phyloP scores from a whole-genome alignment of 352 stramenopile genomes.

The Globisporangium echinulatum region DNA sequence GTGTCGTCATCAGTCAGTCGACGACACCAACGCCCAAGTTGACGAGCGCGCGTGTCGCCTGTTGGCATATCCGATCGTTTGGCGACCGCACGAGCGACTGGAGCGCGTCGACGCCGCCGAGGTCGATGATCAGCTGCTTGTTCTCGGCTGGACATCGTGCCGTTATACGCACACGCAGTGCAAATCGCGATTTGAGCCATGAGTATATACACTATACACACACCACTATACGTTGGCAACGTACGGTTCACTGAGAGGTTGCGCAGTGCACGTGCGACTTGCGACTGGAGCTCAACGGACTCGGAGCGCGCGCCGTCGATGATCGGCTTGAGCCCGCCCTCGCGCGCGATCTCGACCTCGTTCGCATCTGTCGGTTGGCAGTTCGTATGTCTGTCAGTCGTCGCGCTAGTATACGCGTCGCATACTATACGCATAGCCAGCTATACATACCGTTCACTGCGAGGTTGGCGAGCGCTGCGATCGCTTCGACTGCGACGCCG shows the following conservation, averaged over 20 bases:
- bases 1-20: slow-evolving; percentile 24
- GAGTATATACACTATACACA: background rate
- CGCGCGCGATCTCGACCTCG: slow-evolving; percentile 86
- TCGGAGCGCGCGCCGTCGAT: slow-evolving; percentile 77
- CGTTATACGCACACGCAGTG: no score
- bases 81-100: slow-evolving; percentile 69
- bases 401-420: no score
- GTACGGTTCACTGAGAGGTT: slow-evolving; percentile 92
- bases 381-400: no score
- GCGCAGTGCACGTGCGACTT: slow-evolving; percentile 86
- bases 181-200: no score
- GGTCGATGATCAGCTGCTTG: slow-evolving; percentile 83
- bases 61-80: slow-evolving; percentile 87
- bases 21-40: slow-evolving; percentile 85
- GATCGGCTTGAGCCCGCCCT: slow-evolving; percentile 88
- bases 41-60: slow-evolving; percentile 80
- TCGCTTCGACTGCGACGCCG: slow-evolving; percentile 85
- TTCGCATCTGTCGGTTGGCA: slow-evolving; percentile 66
- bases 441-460: slow-evolving; percentile 84
- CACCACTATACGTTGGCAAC: slow-evolving; percentile 16
- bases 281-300: slow-evolving; percentile 81
- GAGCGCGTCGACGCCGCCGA: slow-evolving; percentile 77
- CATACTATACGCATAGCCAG: background rate
- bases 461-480: slow-evolving; percentile 92
- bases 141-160: slow-evolving; percentile 54